Conservation (phyloP, 371 early-diverging fungal species). For the Mucor piriformis region DNA sequence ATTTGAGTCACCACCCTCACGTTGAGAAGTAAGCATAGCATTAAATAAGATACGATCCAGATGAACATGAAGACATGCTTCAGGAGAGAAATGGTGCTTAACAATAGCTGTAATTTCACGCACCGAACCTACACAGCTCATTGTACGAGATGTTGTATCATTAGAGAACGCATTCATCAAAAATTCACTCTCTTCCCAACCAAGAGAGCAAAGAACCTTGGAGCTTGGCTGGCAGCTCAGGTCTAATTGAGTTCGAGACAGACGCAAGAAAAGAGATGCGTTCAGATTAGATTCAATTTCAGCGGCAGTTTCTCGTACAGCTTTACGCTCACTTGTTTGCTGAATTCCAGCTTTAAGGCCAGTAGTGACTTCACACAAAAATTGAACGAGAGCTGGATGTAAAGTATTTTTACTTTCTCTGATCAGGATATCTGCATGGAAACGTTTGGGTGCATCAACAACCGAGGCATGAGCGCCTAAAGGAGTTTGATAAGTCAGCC, state of each 20-base stretch:
- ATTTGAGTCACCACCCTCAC: constrained; percentile 34
- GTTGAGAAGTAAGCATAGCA: constrained; percentile 56
- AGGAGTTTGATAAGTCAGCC: constrained; percentile 58
- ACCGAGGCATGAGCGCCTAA: constrained; percentile 54
- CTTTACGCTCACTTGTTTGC: constrained; percentile 50
- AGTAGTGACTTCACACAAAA: constrained; percentile 68
- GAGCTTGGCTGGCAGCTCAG: constrained; percentile 80
- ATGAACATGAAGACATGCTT: constrained; percentile 71
- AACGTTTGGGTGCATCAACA: constrained; percentile 41
- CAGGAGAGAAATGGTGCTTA: constrained; percentile 83
- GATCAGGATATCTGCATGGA: constrained; percentile 73
- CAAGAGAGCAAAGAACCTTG: constrained; percentile 74
- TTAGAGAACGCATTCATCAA: constrained; percentile 53
- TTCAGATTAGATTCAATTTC: constrained; percentile 33
- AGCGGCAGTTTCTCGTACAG: constrained; percentile 16
- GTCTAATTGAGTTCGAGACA: constrained; percentile 71
- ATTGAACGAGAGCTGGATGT: constrained; percentile 77
- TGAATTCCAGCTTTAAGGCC: constrained; percentile 71
- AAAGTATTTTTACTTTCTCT: constrained; percentile 78
- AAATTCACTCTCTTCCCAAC: constrained; percentile 75
- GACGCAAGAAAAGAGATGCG: constrained; percentile 53
- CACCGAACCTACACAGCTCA: constrained; percentile 67
- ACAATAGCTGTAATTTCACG: constrained; percentile 63
- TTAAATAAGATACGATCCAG: constrained; percentile 65
- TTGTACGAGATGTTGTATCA: constrained; percentile 46